Evolutionary conservation across 768 basidiomycete species (phyloP).

Genomic region (Suillus ampliporus): DNA sequence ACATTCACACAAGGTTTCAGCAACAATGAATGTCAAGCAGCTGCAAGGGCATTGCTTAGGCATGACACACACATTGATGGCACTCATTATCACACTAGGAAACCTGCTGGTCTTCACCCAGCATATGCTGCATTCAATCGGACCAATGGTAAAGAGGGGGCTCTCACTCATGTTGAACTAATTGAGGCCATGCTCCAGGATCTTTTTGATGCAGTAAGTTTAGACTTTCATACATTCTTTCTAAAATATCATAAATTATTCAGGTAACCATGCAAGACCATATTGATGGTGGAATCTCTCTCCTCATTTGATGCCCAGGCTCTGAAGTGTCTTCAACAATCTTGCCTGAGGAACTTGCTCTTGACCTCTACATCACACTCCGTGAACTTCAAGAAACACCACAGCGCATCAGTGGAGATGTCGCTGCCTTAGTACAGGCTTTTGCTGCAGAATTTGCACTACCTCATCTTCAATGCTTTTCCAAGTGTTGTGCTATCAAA

Average conservation of each 20-base stretch:
- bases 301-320: constrained; percentile 13
- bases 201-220: too few species aligned
- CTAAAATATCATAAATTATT: too few species aligned
- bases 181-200: too few species aligned
- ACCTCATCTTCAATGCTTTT: constrained; percentile 15
- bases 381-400: neutral
- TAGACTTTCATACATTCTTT: too few species aligned
- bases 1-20: constrained; percentile 3
- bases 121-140: constrained; percentile 3
- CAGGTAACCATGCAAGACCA: constrained; percentile 12
- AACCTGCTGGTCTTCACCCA: constrained; percentile 9
- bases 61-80: constrained; percentile 11
- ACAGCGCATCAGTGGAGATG: constrained; percentile 6
- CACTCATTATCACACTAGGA: constrained; percentile 4
- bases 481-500: constrained; percentile 6
- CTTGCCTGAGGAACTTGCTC: constrained; percentile 2
- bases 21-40: constrained; percentile 9
- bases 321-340: neutral
- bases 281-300: constrained; percentile 14
- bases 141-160: too few species aligned
- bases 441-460: constrained; percentile 16
- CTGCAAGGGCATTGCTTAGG: neutral
- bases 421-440: constrained; percentile 9
- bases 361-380: constrained; percentile 18
- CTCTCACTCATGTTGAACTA: too few species aligned